phyloP scores from a whole-genome alignment of 305 asterid species.

The Fraxinus latifolia region DNA sequence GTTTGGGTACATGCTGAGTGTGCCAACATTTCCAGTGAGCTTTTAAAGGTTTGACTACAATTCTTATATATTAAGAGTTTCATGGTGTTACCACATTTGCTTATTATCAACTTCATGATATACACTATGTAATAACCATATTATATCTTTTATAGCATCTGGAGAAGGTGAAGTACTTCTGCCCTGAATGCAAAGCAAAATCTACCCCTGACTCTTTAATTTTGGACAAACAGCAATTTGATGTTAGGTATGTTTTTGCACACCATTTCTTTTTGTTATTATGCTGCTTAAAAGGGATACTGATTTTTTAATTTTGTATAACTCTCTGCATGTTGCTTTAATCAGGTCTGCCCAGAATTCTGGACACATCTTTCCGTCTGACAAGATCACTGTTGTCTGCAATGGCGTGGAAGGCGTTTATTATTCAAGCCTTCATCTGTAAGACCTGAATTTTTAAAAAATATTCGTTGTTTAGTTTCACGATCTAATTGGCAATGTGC shows the following conservation, averaged over 20 bases:
- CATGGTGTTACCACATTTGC: constrained; percentile 8
- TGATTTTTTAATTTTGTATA: background rate
- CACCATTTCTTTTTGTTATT: constrained; percentile 17
- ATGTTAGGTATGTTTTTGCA: constrained; percentile 43
- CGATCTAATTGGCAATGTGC: background rate
- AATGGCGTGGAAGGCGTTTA: constrained; percentile 71
- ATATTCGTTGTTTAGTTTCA: background rate
- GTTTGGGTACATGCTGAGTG: constrained; percentile 98
- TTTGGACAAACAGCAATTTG: constrained; percentile 33
- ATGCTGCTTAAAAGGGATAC: constrained; percentile 7
- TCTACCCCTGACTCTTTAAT: constrained; percentile 33
- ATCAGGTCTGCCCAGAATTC: constrained; percentile 48
- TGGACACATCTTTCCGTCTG: constrained; percentile 46
- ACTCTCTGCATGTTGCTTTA: background rate
- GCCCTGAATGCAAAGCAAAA: constrained; percentile 78
- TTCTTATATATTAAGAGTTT: constrained; percentile 25
- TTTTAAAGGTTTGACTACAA: constrained; percentile 57
- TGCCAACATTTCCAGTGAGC: constrained; percentile 51
- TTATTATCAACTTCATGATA: constrained; percentile 24
- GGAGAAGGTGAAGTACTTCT: constrained; percentile 53
- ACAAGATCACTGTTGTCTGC: constrained; percentile 69
- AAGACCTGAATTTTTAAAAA: constrained; percentile 29
- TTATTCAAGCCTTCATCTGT: constrained; percentile 75
- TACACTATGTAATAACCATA: constrained; percentile 26
- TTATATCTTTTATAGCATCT: constrained; percentile 49